Evolutionary conservation across 2,329 filamentous ascomycete genomes (phyloP), one percentile per base, ranked within the genome.

Genomic region (Ophiostoma ips): DNA sequence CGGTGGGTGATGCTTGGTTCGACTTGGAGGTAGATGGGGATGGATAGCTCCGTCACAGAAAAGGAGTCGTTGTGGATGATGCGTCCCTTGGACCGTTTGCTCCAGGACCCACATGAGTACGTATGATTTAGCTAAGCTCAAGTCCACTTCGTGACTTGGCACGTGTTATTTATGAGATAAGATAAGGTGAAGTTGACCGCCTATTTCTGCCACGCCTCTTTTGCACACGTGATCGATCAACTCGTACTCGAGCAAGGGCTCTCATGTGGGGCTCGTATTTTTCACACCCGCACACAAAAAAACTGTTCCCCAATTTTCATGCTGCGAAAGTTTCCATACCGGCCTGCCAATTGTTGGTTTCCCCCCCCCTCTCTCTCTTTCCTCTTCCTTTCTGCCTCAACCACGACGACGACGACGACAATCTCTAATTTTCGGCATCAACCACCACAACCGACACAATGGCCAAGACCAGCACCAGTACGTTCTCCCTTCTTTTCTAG

Each of bases 381-480:
- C 49, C 19, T 28, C 28, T 46, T 43, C 31, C 45, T 44, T 51
- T 44, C 30, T 46, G 38, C 40, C 33, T 33, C 46, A 46, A 31
- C 19, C 37, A 34, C 37, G 24, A 46, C 49, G 34, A 49, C 49
- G 34, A 49, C 51, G 40, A 50, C 48, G 40, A 52, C 50, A 52
- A 37, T 35, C 45, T n/a, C 28, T 35, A 24, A 28, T 45, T 52
- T 31, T 35, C 46, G 24, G 18, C 21, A 31, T 24, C 36, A 35
- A 48, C 38, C 50, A 45, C 21, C 33, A 52, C 41, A 38, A 46
- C 50, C 46, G 49, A 45, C 53, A 54, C 50, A 52, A 55, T 57
- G 55, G 52, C 46, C 52, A 56, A 56, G 52, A 33, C 49, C 31
- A 54, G 35, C 55, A 55, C 38, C 48, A 51, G 58, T 59, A 55